These are phyloP conservation scores for Melastoma candidum DNA, from an alignment of 441 rosid species.

Conservation along the genomic window DNA sequence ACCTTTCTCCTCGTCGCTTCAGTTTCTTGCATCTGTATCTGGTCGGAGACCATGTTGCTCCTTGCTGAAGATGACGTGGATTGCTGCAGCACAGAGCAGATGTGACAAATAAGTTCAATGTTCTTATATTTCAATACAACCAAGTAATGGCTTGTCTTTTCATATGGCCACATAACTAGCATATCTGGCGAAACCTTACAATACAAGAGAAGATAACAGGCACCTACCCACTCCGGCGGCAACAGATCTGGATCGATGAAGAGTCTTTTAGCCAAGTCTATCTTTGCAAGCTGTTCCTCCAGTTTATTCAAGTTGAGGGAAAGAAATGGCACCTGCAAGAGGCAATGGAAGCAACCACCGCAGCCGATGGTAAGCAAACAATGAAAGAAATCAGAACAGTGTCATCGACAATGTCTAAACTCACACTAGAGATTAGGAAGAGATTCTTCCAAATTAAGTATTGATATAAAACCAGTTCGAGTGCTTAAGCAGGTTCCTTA, in stretches of 20 bases:
- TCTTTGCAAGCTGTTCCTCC: slow-evolving; percentile 47
- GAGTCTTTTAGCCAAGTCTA: slow-evolving; percentile 53
- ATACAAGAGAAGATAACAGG: background rate
- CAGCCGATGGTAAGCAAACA: background rate
- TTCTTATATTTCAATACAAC: too few relatives aligned
- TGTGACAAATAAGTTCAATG: background rate
- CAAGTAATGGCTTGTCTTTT: too few relatives aligned
- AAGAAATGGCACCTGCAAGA: slow-evolving; percentile 43
- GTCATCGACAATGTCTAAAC: background rate
- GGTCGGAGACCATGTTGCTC: slow-evolving; percentile 17
- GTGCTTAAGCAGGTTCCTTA: background rate
- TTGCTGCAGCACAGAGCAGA: slow-evolving; percentile 20
- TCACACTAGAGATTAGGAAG: background rate
- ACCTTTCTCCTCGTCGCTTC: slow-evolving; percentile 11
- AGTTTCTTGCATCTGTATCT: slow-evolving; percentile 11
- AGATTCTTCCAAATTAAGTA: too few relatives aligned
- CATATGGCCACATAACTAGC: too few relatives aligned
- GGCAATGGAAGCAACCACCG: slow-evolving; percentile 2
- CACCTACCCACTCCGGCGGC: slow-evolving; percentile 48
- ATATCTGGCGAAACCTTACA: background rate
- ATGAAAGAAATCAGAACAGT: background rate
- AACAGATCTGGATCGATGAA: slow-evolving; percentile 67
- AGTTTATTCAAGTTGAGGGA: slow-evolving; percentile 57
- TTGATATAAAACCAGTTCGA: too few relatives aligned
- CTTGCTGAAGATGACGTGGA: slow-evolving; percentile 15